phyloP scores from a whole-genome alignment of 768 basidiomycete species.

The Lentinula sp. region DNA sequence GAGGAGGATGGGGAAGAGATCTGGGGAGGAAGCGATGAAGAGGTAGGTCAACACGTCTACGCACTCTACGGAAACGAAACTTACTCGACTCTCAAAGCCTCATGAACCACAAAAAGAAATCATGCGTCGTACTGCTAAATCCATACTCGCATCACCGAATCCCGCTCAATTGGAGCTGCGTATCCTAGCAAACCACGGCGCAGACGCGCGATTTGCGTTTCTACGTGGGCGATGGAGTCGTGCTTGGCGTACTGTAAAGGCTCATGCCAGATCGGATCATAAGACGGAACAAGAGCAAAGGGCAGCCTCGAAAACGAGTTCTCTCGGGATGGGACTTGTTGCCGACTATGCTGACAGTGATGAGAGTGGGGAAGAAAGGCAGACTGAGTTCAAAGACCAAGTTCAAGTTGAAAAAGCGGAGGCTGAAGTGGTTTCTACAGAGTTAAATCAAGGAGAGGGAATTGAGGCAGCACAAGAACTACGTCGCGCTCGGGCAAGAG shows the following conservation, averaged over 20 bases:
- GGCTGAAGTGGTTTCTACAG: not conserved
- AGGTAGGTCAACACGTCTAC: conserved; percentile 32
- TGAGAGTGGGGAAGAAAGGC: conserved; percentile 21
- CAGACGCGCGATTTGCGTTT: conserved; percentile 76
- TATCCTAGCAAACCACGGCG: conserved; percentile 81
- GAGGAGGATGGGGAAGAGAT: conserved; percentile 41
- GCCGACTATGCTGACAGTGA: conserved; percentile 57
- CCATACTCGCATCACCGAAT: conserved; percentile 67
- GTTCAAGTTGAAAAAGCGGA: not conserved
- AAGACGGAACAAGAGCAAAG: conserved; percentile 19
- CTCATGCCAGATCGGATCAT: conserved; percentile 28
- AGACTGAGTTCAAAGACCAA: not conserved
- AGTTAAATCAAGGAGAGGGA: not conserved
- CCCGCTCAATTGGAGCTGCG: conserved; percentile 81
- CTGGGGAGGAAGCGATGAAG: conserved; percentile 71
- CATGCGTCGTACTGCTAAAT: conserved; percentile 70
- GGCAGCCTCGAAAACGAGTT: conserved; percentile 18
- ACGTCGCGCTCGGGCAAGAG: not conserved
- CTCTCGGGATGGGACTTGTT: conserved; percentile 41
- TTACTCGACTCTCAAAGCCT: conserved; percentile 33
- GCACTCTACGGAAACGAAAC: not conserved
- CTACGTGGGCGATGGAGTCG: conserved; percentile 69
- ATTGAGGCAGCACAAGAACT: not conserved
- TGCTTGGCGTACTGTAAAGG: conserved; percentile 57
- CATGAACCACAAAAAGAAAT: conserved; percentile 54